Conservation (phyloP, 2,329 filamentous ascomycete genomes). For the Xylariomycetidae sp. region DNA sequence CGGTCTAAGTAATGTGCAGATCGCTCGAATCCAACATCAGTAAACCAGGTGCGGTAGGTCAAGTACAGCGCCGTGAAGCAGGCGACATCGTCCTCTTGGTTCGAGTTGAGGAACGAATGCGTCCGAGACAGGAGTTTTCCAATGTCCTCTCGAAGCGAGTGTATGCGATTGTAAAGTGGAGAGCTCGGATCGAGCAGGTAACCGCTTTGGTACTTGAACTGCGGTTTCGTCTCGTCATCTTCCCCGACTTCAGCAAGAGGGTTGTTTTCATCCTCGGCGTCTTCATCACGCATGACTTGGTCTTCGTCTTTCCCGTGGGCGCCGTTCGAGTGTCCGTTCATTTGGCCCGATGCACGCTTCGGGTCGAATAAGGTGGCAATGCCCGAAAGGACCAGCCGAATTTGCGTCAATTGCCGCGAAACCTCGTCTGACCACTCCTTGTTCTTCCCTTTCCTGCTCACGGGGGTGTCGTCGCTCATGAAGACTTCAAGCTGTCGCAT, state of each 20-base stretch:
- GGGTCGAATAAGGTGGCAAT: conserved; percentile 87
- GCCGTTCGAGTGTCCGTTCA: conserved; percentile 28
- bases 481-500: conserved; percentile 68
- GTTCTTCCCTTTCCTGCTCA: conserved; percentile 89
- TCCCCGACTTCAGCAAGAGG: conserved; percentile 60
- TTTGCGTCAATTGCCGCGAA: conserved; percentile 77
- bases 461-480: conserved; percentile 72
- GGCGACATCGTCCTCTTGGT: conserved; percentile 91
- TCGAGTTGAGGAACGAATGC: conserved; percentile 72
- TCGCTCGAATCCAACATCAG: conserved; percentile 92
- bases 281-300: conserved; percentile 49
- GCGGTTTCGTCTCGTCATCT: conserved; percentile 76
- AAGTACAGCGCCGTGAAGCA: conserved; percentile 92
- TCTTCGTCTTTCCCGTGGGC: conserved; percentile 31
- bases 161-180: conserved; percentile 67
- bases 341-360: conserved; percentile 56
- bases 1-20: conserved; percentile 91
- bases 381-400: conserved; percentile 85
- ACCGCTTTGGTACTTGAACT: conserved; percentile 83
- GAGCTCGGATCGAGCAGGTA: conserved; percentile 64
- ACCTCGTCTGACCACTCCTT: conserved; percentile 99
- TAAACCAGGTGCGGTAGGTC: conserved; percentile 93
- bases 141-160: conserved; percentile 72
- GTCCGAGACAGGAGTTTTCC: conserved; percentile 77
- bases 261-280: conserved; percentile 47